Evolutionary conservation across 108 stramenopile species (phyloP).

Genomic region (Skeletonema potamos): DNA sequence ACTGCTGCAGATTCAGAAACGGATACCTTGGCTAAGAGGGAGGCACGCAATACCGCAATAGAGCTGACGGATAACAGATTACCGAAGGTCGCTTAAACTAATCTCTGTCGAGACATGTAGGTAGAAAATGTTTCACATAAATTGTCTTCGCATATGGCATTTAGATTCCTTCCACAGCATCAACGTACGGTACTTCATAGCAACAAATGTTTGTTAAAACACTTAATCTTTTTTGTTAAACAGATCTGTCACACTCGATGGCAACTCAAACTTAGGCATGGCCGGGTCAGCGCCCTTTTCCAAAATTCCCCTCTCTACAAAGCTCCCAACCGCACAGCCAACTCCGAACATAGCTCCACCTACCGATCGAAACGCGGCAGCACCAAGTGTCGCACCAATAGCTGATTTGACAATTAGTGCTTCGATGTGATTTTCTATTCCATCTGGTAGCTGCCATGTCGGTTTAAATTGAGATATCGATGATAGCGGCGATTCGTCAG

Average conservation of each 20-base stretch:
- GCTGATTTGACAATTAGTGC: slow-evolving; percentile 34
- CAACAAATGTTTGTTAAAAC: not conserved
- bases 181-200: not conserved
- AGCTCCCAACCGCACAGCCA: slow-evolving; percentile 45
- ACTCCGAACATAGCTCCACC: slow-evolving; percentile 41
- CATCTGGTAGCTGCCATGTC: slow-evolving; percentile 41
- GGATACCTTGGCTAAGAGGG: slow-evolving; percentile 4
- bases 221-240: not conserved
- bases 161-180: too few relatives aligned
- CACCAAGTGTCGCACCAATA: slow-evolving; percentile 38
- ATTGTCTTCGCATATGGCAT: too few relatives aligned
- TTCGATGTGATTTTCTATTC: slow-evolving; percentile 51
- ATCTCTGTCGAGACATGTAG: too few relatives aligned
- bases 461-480: slow-evolving; percentile 27
- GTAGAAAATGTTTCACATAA: too few relatives aligned
- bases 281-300: slow-evolving; percentile 34
- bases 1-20: slow-evolving; percentile 31
- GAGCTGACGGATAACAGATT: slow-evolving; percentile 8
- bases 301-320: slow-evolving; percentile 32
- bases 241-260: not conserved
- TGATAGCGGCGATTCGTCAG: slow-evolving; percentile 8
- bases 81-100: not conserved
- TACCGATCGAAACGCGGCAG: slow-evolving; percentile 29
- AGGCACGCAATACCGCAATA: slow-evolving; percentile 7
- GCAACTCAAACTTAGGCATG: slow-evolving; percentile 31